Percentiles rank a stretch among this genome's conserved stretches.
Conservation (phyloP, 345 rosid genomes). For the Arabis alpina region DNA sequence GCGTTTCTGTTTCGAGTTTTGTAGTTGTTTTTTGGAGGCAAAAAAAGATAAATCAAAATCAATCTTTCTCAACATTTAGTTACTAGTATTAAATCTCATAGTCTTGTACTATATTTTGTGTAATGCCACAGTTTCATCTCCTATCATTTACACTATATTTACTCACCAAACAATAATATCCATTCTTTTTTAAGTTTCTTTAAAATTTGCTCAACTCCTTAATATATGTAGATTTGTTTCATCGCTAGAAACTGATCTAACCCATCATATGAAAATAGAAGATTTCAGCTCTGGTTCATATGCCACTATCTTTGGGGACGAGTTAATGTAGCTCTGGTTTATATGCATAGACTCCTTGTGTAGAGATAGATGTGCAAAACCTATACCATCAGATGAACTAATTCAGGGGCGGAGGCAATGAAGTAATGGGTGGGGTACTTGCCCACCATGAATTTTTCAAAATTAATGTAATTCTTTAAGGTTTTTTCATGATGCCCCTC, state of each 20-base stretch:
- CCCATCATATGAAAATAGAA: constrained; percentile 64
- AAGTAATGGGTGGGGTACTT: no score
- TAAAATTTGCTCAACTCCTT: background rate
- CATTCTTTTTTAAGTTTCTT: background rate
- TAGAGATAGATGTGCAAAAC: background rate
- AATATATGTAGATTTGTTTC: constrained; percentile 63
- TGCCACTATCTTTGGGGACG: constrained; percentile 85
- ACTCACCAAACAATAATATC: background rate
- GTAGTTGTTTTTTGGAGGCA: constrained; percentile 19
- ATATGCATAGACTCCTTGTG: constrained; percentile 2
- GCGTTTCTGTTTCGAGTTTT: constrained; percentile 36
- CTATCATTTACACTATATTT: constrained; percentile 23
- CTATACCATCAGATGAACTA: constrained; percentile 14
- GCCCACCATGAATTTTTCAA: no score
- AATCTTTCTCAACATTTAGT: constrained; percentile 17
- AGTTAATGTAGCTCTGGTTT: constrained; percentile 56
- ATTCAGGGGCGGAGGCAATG: no score
- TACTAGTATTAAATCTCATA: constrained; percentile 25
- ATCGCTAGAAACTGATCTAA: constrained; percentile 88
- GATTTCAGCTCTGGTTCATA: constrained; percentile 93
- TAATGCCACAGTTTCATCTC: constrained; percentile 16
- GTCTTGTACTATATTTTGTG: constrained; percentile 17
- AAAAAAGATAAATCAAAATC: background rate
- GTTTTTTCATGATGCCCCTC: no score
- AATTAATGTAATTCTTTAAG: no score